Percentiles rank a stretch among this genome's conserved stretches.
Evolutionary conservation across 176 grass and related monocot genomes (phyloP).

Genomic region (Raddia guianensis): DNA sequence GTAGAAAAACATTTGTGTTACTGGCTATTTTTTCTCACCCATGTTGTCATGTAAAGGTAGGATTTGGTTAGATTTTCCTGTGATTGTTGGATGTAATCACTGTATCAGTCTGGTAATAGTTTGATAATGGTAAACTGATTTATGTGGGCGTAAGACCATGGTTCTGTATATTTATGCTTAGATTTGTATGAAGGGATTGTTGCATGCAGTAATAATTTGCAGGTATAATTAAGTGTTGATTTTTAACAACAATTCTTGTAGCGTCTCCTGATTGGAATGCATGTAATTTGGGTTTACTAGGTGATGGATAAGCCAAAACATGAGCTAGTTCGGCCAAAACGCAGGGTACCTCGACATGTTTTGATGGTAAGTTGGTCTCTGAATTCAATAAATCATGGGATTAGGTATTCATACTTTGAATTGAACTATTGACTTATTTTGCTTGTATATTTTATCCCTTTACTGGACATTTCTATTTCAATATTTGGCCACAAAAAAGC

Average conservation of each 20-base stretch:
- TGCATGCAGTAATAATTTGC: not conserved
- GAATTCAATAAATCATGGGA: not conserved
- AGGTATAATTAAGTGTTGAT: not conserved
- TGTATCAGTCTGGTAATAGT: not conserved
- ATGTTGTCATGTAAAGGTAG: not conserved
- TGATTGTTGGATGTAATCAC: not conserved
- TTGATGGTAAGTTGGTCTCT: not conserved
- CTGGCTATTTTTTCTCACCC: not conserved
- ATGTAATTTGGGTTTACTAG: not conserved
- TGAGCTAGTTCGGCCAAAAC: not conserved
- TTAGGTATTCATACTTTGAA: not conserved
- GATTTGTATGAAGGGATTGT: not conserved
- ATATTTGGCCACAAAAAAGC: not conserved
- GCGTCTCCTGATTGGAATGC: not conserved
- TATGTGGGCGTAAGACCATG: not conserved
- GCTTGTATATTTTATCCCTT: not conserved
- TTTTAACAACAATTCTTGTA: not conserved
- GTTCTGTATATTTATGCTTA: not conserved
- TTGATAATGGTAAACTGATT: conserved; percentile 14
- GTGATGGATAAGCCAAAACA: not conserved
- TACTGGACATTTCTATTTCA: not conserved
- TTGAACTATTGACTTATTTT: not conserved
- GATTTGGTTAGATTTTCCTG: conserved; percentile 2
- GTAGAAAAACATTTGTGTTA: not conserved
- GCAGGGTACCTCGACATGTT: not conserved